A percentile compares a stretch with the other conserved stretches of the same genome.
phyloP scores from a whole-genome alignment of 2,329 filamentous ascomycete species.

The Penicillium hesseltinei region DNA sequence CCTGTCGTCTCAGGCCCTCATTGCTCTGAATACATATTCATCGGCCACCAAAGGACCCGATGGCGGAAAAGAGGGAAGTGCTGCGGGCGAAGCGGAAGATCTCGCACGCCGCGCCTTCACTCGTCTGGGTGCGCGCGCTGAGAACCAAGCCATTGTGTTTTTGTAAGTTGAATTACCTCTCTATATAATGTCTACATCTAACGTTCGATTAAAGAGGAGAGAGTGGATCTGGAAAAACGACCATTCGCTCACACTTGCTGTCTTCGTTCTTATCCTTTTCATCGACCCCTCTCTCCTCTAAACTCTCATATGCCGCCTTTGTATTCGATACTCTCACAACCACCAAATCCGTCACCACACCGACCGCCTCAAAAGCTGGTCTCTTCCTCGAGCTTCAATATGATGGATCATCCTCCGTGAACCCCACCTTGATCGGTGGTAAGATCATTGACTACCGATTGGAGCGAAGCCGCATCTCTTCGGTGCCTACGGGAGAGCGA shows the following conservation, averaged over 20 bases:
- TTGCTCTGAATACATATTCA: slow-evolving; percentile 92
- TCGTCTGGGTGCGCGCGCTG: slow-evolving; percentile 79
- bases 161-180: slow-evolving; percentile 62
- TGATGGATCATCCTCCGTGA: slow-evolving; percentile 79
- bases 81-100: slow-evolving; percentile 88
- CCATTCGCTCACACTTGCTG: slow-evolving; percentile 82
- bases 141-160: slow-evolving; percentile 91
- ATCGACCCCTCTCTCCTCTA: slow-evolving; percentile 87
- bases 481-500: slow-evolving; percentile 90
- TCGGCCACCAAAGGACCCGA: slow-evolving; percentile 83
- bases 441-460: slow-evolving; percentile 92
- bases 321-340: slow-evolving; percentile 95
- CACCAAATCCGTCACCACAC: slow-evolving; percentile 93
- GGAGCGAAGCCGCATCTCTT: slow-evolving; percentile 84
- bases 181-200: slow-evolving; percentile 15
- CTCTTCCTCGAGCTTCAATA: slow-evolving; percentile 97
- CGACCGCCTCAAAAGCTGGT: slow-evolving; percentile 91
- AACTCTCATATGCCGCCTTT: slow-evolving; percentile 89
- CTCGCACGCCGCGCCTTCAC: slow-evolving; percentile 83
- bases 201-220: slow-evolving; percentile 68
- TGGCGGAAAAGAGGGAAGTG: slow-evolving; percentile 87
- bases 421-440: slow-evolving; percentile 85
- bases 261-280: slow-evolving; percentile 84
- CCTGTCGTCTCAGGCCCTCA: slow-evolving; percentile 85
- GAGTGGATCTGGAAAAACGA: slow-evolving; percentile 94